Base-by-base conservation (phyloP, 257 asterid species). In the Solanum okadae region DNA sequence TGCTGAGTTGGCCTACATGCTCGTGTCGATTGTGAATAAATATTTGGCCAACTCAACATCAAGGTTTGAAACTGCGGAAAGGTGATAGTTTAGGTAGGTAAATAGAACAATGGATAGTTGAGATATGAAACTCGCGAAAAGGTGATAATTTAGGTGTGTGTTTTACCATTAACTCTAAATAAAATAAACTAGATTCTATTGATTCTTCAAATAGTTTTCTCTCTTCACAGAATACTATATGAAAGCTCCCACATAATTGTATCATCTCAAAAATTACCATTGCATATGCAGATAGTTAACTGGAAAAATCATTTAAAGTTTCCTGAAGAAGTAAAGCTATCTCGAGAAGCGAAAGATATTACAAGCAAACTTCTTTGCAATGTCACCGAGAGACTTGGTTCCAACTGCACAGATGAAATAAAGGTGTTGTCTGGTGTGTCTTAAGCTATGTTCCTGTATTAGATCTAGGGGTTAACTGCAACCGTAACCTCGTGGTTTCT, bases 261-360 rank as follows among this genome's bases (percentile, higher is more conserved):
- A 15, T 42, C 27, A 44, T 79, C 85, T 79, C n/a, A 79, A 46
- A 56, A 2, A 31, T 18, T 82, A 16, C 70, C 65, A 18, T 82
- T 49, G 44, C 25, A 14, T 52, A 23, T 90, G 90, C 95, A 96
- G 99, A 95, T 96, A 85, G 98, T 96, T 90, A 96, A 96, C 93
- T 96, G 99, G 99, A 96, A 90, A 93, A 89, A 96, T 87, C 98
- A 96, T 93, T 88, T 96, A 78, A 96, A 93, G 91, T 96, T 96
- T 88, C 99, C 99, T 5, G 98, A 95, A 90, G 99, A 96, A 94
- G 98, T 97, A 87, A 94, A 92, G 91, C 94, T 96, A 73, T 90
- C 98, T 35, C 59, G 87, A 63, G 98, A 94, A 91, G 99, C 98
- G 23, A 95, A 93, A 91, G 98, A 96, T 88, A 93, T 95, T 75